Conservation (phyloP, 176 grass and related monocot species). For the Puccinellia tenuiflora region DNA sequence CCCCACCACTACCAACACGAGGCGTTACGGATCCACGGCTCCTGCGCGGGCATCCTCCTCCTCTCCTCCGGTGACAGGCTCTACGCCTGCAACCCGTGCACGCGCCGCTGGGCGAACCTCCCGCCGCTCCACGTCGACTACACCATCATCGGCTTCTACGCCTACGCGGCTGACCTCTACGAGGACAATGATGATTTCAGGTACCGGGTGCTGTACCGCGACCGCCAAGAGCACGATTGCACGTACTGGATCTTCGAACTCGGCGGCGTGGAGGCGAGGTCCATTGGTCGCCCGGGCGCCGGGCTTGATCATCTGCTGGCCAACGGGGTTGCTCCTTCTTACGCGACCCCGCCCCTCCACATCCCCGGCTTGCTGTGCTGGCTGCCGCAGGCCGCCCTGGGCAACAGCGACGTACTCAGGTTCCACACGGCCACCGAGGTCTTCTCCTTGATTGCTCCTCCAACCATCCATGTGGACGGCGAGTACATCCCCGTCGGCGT, state of each 20-base stretch:
- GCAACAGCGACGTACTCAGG: background rate
- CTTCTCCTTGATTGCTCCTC: too few relatives aligned
- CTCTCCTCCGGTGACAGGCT: background rate
- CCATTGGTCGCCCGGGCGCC: background rate
- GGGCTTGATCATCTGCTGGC: background rate
- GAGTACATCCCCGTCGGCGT: background rate
- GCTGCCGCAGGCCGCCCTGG: background rate
- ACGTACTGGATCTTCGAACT: background rate
- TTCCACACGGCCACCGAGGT: background rate
- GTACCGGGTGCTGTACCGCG: background rate
- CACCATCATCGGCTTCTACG: background rate
- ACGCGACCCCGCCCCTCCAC: background rate
- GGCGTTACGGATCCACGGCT: background rate
- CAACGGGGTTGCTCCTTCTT: background rate
- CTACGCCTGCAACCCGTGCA: too few relatives aligned
- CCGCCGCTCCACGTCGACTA: background rate
- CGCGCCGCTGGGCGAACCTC: background rate
- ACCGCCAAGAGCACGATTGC: background rate
- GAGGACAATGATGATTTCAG: background rate
- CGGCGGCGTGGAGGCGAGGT: background rate
- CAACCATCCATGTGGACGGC: too few relatives aligned
- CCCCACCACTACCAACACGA: too few relatives aligned
- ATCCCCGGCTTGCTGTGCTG: background rate
- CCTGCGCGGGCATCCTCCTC: constrained; percentile 18
- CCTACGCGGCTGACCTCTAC: too few relatives aligned